A percentile compares a stretch with the other conserved stretches of the same genome.
phyloP scores from a whole-genome alignment of 768 basidiomycete species.

The Leccinum imitatum region DNA sequence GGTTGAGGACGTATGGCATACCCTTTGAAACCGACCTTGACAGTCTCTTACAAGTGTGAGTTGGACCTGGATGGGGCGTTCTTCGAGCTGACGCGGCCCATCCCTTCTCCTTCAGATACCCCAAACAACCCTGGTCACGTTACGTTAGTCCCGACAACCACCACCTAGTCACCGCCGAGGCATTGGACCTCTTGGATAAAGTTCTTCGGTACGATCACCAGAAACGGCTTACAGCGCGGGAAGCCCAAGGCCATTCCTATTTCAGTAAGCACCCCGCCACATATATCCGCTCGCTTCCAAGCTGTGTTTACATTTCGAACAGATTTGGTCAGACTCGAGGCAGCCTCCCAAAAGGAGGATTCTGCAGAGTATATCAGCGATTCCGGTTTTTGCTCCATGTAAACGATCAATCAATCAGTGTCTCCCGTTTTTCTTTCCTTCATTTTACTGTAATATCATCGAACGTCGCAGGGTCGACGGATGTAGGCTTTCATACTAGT shows the following conservation, averaged over 20 bases:
- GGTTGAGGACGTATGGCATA: conserved; percentile 60
- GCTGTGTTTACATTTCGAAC: conserved; percentile 21
- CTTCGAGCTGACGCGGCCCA: conserved; percentile 1
- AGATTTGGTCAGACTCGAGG: conserved; percentile 52
- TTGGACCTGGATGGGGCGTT: conserved; percentile 1
- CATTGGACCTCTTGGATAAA: conserved; percentile 65
- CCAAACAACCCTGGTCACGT: conserved; percentile 63
- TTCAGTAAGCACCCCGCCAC: conserved; percentile 46
- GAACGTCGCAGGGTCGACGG: conserved; percentile 5
- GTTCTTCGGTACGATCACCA: conserved; percentile 69
- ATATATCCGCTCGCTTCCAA: conserved; percentile 14
- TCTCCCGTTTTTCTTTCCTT: neutral
- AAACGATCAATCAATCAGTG: neutral
- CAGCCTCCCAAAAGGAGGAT: conserved; percentile 40
- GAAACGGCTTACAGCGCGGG: conserved; percentile 63
- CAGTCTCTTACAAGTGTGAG: conserved; percentile 50
- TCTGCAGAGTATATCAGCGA: conserved; percentile 45
- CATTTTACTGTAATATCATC: neutral
- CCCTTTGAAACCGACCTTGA: conserved; percentile 65
- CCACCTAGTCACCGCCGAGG: conserved; percentile 57
- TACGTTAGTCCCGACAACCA: conserved; percentile 62
- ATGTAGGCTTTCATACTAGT: conserved; percentile 6
- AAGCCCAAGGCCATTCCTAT: conserved; percentile 66
- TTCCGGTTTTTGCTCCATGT: conserved; percentile 49
- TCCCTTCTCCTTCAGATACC: conserved; percentile 41